Evolutionary conservation across 202 grass and related monocot species (phyloP), one percentile per base, ranked within the genome.

Genomic region (Schoenoplectus triqueter): DNA sequence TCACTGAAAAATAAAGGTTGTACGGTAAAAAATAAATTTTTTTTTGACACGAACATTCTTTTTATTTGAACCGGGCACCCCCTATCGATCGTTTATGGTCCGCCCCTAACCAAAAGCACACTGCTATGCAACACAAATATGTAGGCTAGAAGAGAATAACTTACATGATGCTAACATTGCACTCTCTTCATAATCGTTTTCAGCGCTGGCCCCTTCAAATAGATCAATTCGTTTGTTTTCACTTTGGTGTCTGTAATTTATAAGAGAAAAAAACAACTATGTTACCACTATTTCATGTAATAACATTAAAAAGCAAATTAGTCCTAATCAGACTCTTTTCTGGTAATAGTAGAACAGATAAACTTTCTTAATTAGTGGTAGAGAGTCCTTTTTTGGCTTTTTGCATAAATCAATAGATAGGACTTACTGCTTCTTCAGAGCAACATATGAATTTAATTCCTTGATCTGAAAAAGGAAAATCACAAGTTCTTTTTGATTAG

Each of bases 351-450:
- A 31, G 31, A 31, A 31, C 31, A 31, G 31, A 79, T 17, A 42
- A 89, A 87, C 8, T 44, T 79, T 11, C 6, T 72, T 11, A 65
- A 11, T 59, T 86, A 45, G 6, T 61, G 73, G 66, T 87, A 59
- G 68, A 85, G 54, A 55, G 31, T 31, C 31, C 31, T 31, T 31
- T 31, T 31, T 31, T 31, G 31, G 31, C 31, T 31, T 31, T 31
- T 31, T 31, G 31, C 31, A 31, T 31, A 31, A 31, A 31, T 31
- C 31, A 31, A 31, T 31, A 31, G 31, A 31, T 31, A 31, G 63
- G 59, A 95, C 95, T 93, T 80, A 98, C 95, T 95, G 95, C 80
- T 98, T 98, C 93, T 98, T 98, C 45, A 95, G 85, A 88, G 95
- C 95, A 84, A 98, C 95, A 69, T 89, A 98, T 19, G 95, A 95